Evolutionary conservation across 768 basidiomycete genomes (phyloP).

Genomic region (Macrocybe gigantea): DNA sequence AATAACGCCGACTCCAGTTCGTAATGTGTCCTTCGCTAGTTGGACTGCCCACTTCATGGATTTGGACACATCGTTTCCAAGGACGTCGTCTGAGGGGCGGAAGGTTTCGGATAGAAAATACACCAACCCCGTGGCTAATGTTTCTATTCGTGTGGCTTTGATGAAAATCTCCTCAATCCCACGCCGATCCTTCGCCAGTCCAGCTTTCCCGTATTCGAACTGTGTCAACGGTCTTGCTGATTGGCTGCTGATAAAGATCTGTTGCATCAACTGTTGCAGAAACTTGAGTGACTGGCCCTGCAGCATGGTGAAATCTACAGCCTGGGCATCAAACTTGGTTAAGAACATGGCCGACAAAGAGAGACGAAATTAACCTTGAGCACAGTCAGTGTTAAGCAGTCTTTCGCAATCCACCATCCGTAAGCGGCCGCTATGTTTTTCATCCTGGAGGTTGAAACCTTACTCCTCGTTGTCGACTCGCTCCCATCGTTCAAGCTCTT

Average conservation of each 20-base stretch:
- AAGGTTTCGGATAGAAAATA: slow-evolving; percentile 58
- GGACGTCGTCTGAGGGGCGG: slow-evolving; percentile 10
- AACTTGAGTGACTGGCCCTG: slow-evolving; percentile 61
- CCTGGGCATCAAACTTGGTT: slow-evolving; percentile 38
- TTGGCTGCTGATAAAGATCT: slow-evolving; percentile 74
- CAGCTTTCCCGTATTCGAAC: too few relatives aligned
- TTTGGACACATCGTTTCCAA: slow-evolving; percentile 25
- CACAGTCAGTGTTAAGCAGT: slow-evolving; percentile 64
- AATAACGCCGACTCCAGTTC: slow-evolving; percentile 55
- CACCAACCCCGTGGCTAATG: slow-evolving; percentile 68
- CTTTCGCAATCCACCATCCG: slow-evolving; percentile 92
- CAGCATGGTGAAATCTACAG: slow-evolving; percentile 79
- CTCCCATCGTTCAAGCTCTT: slow-evolving; percentile 50
- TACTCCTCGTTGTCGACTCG: slow-evolving; percentile 40
- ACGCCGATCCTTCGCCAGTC: slow-evolving; percentile 46
- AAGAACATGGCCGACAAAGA: background rate
- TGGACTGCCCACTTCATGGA: slow-evolving; percentile 63
- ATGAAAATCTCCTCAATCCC: slow-evolving; percentile 75
- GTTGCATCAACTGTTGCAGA: slow-evolving; percentile 61
- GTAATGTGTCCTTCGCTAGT: slow-evolving; percentile 65
- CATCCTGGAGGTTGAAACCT: slow-evolving; percentile 52
- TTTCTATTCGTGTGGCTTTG: slow-evolving; percentile 60
- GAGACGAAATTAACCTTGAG: slow-evolving; percentile 61
- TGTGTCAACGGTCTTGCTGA: slow-evolving; percentile 50
- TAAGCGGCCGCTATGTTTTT: slow-evolving; percentile 79